A percentile compares a stretch with the other conserved stretches of the same genome.
Evolutionary conservation across 179 eudicot genomes (phyloP).

Genomic region (Nepenthes alata): DNA sequence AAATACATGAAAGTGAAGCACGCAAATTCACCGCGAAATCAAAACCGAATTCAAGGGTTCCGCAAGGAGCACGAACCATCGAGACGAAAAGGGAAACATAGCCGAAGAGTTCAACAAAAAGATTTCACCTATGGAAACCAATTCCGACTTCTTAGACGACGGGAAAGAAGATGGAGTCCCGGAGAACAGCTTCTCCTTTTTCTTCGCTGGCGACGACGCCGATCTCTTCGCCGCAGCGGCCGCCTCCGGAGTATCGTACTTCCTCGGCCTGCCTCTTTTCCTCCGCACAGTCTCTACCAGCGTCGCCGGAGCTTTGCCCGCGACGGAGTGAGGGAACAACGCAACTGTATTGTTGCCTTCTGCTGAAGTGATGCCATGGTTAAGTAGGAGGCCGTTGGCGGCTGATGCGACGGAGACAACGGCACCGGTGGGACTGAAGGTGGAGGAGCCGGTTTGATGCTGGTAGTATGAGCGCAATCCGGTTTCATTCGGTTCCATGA

Average conservation of each 20-base stretch:
- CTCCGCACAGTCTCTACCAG: slow-evolving; percentile 37
- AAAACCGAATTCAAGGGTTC: too few relatives aligned
- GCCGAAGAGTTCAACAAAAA: not conserved
- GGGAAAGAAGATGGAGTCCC: not conserved
- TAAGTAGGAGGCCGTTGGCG: slow-evolving; percentile 26
- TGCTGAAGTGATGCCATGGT: slow-evolving; percentile 6
- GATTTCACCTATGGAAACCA: not conserved
- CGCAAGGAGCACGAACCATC: too few relatives aligned
- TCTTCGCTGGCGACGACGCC: slow-evolving; percentile 12
- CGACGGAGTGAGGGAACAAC: slow-evolving; percentile 34
- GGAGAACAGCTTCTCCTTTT: slow-evolving; percentile 2
- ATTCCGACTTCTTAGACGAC: slow-evolving; percentile 7
- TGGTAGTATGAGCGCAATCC: slow-evolving; percentile 48
- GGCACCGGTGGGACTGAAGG: slow-evolving; percentile 11
- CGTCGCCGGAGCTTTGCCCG: slow-evolving; percentile 23
- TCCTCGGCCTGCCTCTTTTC: slow-evolving; percentile 65
- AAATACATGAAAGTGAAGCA: too few relatives aligned
- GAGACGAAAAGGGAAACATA: too few relatives aligned
- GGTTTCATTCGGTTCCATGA: slow-evolving; percentile 49
- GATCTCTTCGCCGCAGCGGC: slow-evolving; percentile 61
- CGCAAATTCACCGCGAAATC: too few relatives aligned
- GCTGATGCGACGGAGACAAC: slow-evolving; percentile 16
- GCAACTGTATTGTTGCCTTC: slow-evolving; percentile 1
- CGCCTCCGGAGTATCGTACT: slow-evolving; percentile 61
- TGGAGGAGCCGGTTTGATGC: slow-evolving; percentile 14